These are phyloP conservation scores for Diaporthe sp. DNA, from an alignment of 2,329 filamentous ascomycete species.

Conservation along the genomic window DNA sequence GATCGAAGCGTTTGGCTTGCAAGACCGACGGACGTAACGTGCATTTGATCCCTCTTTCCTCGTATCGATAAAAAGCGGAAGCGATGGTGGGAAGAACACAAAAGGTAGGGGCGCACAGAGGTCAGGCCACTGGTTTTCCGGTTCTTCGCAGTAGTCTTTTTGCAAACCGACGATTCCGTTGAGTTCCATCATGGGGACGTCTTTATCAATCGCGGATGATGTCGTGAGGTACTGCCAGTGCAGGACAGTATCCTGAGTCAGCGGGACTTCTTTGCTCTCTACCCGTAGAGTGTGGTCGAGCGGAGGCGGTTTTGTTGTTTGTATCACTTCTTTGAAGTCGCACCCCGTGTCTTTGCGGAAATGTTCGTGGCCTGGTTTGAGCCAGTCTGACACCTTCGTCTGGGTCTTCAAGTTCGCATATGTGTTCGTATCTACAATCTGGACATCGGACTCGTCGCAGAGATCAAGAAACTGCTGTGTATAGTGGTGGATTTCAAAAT, in stretches of 20 bases:
- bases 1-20: constrained; percentile 88
- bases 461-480: constrained; percentile 82
- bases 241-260: constrained; percentile 67
- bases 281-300: constrained; percentile 61
- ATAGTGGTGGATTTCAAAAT: constrained; percentile 77
- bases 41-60: constrained; percentile 87
- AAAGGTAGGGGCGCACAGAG: constrained; percentile 77
- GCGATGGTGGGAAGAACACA: constrained; percentile 87
- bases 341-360: constrained; percentile 78
- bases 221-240: constrained; percentile 78
- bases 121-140: constrained; percentile 77
- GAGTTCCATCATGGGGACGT: constrained; percentile 76
- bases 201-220: constrained; percentile 66
- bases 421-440: constrained; percentile 78
- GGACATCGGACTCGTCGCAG: constrained; percentile 74
- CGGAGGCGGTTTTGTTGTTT: constrained; percentile 47
- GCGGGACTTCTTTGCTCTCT: constrained; percentile 65
- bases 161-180: constrained; percentile 83
- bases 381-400: constrained; percentile 82
- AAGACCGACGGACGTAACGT: constrained; percentile 93
- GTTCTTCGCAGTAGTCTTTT: constrained; percentile 77
- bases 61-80: constrained; percentile 95
- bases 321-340: constrained; percentile 78
- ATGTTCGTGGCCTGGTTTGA: constrained; percentile 76
- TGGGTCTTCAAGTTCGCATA: constrained; percentile 83